Evolutionary conservation across 129 eudicot species (phyloP).

Genomic region (Chrysanthemum seticuspe): DNA sequence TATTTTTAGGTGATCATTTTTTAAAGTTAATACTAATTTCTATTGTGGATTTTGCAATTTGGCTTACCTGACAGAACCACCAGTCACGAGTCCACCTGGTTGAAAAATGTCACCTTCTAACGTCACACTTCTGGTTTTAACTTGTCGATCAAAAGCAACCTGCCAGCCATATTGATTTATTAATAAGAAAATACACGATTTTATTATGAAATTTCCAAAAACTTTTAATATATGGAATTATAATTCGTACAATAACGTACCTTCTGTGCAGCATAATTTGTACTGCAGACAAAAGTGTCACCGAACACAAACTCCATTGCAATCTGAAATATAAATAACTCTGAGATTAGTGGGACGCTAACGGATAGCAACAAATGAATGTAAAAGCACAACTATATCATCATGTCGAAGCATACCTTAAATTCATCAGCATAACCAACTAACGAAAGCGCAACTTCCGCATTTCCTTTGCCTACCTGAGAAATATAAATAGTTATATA

Average conservation of each 20-base stretch:
- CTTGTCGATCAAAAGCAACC: constrained; percentile 84
- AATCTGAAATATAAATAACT: constrained; percentile 49
- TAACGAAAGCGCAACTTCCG: constrained; percentile 88
- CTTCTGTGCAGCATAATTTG: constrained; percentile 79
- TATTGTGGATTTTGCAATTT: background rate
- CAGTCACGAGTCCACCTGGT: constrained; percentile 96
- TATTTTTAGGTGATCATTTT: constrained; percentile 1
- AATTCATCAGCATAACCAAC: constrained; percentile 87
- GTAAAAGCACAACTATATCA: no score
- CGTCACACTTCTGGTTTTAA: constrained; percentile 74
- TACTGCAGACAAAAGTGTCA: constrained; percentile 88
- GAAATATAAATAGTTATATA: background rate
- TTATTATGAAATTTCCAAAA: background rate
- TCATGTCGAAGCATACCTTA: constrained; percentile 44
- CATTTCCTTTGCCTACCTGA: constrained; percentile 93
- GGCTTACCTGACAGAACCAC: constrained; percentile 95
- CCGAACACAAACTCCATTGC: constrained; percentile 99
- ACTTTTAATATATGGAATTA: background rate
- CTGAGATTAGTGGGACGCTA: background rate
- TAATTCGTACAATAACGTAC: constrained; percentile 32
- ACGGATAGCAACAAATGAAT: constrained; percentile 10
- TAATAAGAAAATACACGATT: background rate
- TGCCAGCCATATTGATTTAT: constrained; percentile 27
- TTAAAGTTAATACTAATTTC: background rate
- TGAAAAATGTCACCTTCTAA: constrained; percentile 93